Conservation (phyloP, 2,329 filamentous ascomycete species). For the Coleophoma cylindrospora region DNA sequence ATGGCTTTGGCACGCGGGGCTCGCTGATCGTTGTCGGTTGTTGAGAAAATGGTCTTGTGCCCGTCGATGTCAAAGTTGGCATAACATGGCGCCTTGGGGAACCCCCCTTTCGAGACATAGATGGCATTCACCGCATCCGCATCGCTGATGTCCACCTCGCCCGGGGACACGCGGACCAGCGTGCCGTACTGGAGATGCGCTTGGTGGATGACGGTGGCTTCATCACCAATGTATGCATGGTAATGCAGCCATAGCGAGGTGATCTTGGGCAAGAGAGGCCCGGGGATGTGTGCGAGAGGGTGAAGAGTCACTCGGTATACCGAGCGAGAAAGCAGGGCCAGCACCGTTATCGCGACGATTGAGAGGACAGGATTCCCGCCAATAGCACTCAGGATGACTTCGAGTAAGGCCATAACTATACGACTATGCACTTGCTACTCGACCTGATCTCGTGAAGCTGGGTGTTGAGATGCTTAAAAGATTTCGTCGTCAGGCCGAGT, state of each 20-base stretch:
- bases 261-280: constrained; percentile 28
- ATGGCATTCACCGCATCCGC: constrained; percentile 34
- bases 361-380: constrained; percentile 2
- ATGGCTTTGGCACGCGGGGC: constrained; percentile 43
- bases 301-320: constrained; percentile 32
- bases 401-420: neutral
- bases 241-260: constrained; percentile 28
- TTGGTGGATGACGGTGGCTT: constrained; percentile 17
- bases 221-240: constrained; percentile 31
- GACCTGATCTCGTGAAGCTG: too few species aligned
- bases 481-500: too few species aligned
- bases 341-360: constrained; percentile 4
- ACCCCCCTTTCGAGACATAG: constrained; percentile 46
- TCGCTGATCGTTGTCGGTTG: constrained; percentile 33
- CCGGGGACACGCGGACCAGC: constrained; percentile 27
- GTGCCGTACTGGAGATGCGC: constrained; percentile 26
- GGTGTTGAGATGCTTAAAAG: too few species aligned
- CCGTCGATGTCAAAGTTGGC: constrained; percentile 53
- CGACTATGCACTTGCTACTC: neutral
- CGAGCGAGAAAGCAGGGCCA: constrained; percentile 9
- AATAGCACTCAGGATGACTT: neutral
- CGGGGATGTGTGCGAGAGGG: constrained; percentile 33
- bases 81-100: constrained; percentile 45
- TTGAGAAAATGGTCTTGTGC: constrained; percentile 48
- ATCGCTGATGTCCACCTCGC: constrained; percentile 29